A percentile compares a stretch with the other conserved stretches of the same genome.
phyloP scores from a whole-genome alignment of 306 rosid genomes.

The Abrus pulchellus region DNA sequence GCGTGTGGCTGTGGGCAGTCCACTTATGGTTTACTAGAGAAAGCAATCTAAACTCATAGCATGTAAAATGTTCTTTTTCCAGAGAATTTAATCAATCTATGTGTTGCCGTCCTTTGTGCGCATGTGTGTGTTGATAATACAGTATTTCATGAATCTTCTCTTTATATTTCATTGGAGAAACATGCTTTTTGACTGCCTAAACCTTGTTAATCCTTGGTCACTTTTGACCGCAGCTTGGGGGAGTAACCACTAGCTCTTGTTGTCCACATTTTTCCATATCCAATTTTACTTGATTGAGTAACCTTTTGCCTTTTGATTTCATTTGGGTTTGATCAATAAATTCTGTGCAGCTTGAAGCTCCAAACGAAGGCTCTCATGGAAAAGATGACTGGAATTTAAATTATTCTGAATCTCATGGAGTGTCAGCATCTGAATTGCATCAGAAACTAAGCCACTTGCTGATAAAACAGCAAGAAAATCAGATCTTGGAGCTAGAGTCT shows the following conservation, averaged over 20 bases:
- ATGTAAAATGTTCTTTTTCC: not conserved
- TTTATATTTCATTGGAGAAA: not conserved
- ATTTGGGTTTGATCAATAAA: slow-evolving; percentile 38
- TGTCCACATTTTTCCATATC: not conserved
- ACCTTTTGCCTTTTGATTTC: slow-evolving; percentile 19
- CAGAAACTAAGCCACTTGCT: slow-evolving; percentile 73
- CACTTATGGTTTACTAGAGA: slow-evolving; percentile 10
- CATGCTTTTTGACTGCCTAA: not conserved
- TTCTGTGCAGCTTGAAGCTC: slow-evolving; percentile 52
- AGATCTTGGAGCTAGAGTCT: slow-evolving; percentile 72
- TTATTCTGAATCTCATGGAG: slow-evolving; percentile 50
- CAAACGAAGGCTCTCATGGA: slow-evolving; percentile 50
- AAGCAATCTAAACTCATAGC: slow-evolving; percentile 4
- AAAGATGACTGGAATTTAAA: slow-evolving; percentile 44
- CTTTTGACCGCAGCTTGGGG: not conserved
- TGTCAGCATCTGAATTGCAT: slow-evolving; percentile 65
- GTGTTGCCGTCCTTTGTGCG: not conserved
- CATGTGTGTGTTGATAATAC: not conserved
- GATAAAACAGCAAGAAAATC: slow-evolving; percentile 72
- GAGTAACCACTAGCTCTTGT: not conserved
- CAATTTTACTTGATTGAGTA: not conserved
- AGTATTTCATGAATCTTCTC: not conserved
- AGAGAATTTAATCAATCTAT: not conserved
- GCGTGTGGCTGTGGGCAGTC: not conserved
- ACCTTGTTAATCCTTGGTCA: not conserved